Conservation (phyloP, 108 stramenopile species). For the Discostella pseudostelligera region DNA sequence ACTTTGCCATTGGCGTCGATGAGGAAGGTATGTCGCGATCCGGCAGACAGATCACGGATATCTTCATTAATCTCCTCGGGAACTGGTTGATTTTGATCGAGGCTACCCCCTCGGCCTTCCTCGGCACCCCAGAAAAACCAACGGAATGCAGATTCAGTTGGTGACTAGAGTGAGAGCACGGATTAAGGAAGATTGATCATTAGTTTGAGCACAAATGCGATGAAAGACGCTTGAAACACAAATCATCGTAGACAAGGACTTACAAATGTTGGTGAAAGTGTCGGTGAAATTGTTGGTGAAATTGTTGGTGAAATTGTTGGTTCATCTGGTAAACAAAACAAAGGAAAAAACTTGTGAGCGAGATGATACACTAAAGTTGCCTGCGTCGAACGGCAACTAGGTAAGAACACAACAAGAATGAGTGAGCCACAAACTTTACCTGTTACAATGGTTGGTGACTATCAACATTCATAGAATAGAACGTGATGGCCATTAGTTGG, state of each 20-base stretch:
- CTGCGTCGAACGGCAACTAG: too few species aligned
- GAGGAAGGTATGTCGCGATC: conserved; percentile 35
- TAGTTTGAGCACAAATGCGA: too few species aligned
- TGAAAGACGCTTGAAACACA: not conserved
- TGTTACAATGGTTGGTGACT: too few species aligned
- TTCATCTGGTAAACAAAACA: not conserved
- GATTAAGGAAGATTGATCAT: not conserved
- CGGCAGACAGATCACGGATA: conserved; percentile 30
- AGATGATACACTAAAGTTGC: too few species aligned
- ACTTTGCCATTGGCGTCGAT: conserved; percentile 32
- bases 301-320: conserved; percentile 1
- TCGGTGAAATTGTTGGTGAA: conserved; percentile 1
- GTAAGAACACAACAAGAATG: too few species aligned
- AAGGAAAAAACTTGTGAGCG: not conserved
- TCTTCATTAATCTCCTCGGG: conserved; percentile 9
- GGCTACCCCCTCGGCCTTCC: conserved; percentile 10
- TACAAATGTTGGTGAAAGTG: conserved; percentile 3
- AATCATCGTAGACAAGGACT: not conserved
- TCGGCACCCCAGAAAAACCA: conserved; percentile 31
- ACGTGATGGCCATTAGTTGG: too few species aligned
- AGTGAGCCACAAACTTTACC: too few species aligned
- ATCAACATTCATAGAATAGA: too few species aligned
- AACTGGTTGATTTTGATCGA: conserved; percentile 7
- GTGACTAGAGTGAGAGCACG: conserved; percentile 1
- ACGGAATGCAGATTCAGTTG: not conserved